Evolutionary conservation across 2,329 filamentous ascomycete genomes (phyloP).

Genomic region (Pochonia chlamydosporia): DNA sequence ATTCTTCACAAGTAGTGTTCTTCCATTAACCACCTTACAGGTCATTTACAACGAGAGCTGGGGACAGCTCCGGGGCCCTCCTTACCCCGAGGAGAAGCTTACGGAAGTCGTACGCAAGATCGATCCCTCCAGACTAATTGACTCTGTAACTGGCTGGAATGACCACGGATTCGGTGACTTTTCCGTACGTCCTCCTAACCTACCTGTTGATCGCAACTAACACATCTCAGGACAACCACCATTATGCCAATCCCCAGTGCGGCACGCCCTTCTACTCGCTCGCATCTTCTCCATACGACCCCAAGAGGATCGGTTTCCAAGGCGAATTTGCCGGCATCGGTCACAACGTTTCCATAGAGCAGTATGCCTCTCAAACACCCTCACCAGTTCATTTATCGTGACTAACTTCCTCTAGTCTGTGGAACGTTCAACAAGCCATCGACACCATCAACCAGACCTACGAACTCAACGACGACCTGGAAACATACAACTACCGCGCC

Average conservation of each 20-base stretch:
- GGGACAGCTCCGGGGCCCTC: constrained; percentile 49
- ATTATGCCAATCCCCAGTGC: constrained; percentile 67
- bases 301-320: constrained; percentile 58
- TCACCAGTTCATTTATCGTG: no score
- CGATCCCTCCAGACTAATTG: constrained; percentile 59
- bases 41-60: constrained; percentile 69
- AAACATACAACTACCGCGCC: constrained; percentile 62
- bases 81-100: constrained; percentile 51
- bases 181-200: constrained; percentile 20
- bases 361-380: constrained; percentile 43
- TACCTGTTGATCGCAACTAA: neutral
- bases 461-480: constrained; percentile 53
- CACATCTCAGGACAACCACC: constrained; percentile 55
- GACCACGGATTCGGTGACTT: constrained; percentile 66
- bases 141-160: constrained; percentile 59
- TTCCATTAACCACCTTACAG: constrained; percentile 22
- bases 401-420: constrained; percentile 48
- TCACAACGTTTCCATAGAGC: constrained; percentile 54
- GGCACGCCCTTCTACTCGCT: constrained; percentile 63
- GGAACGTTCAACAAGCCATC: constrained; percentile 57
- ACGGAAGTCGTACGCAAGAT: constrained; percentile 47
- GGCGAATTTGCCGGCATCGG: constrained; percentile 69
- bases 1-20: neutral
- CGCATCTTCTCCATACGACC: constrained; percentile 49
- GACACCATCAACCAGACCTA: constrained; percentile 60